These are phyloP conservation scores for Eurotiales sp. DNA, from an alignment of 2,329 filamentous ascomycete genomes.

Conservation along the genomic window DNA sequence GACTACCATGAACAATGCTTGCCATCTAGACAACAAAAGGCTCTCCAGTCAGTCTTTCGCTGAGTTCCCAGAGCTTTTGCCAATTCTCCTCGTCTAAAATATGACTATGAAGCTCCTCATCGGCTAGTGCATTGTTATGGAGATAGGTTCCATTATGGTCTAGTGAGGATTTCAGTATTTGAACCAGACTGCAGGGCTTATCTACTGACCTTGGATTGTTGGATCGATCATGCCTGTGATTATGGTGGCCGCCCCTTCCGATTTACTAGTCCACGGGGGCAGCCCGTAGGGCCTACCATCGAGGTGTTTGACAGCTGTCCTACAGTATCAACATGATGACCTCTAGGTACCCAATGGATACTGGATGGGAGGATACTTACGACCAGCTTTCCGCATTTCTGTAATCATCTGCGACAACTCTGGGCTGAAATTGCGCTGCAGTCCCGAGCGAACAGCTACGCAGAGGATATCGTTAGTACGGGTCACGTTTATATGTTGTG, in stretches of 20 bases:
- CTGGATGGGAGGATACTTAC: background rate
- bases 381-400: background rate
- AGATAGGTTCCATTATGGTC: conserved; percentile 17
- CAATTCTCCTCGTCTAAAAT: conserved; percentile 21
- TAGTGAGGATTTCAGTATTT: background rate
- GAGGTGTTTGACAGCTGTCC: conserved; percentile 10
- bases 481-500: too few relatives aligned
- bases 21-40: too few relatives aligned
- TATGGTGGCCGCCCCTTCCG: conserved; percentile 22
- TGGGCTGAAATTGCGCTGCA: background rate
- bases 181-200: too few relatives aligned
- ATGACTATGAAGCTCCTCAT: conserved; percentile 25
- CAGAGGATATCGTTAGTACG: background rate
- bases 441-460: background rate
- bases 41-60: conserved; percentile 23
- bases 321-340: background rate
- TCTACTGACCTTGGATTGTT: conserved; percentile 19
- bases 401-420: background rate
- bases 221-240: conserved; percentile 24
- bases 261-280: conserved; percentile 19
- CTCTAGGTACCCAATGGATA: background rate
- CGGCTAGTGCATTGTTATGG: conserved; percentile 19
- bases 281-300: conserved; percentile 18
- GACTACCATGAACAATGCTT: too few relatives aligned
- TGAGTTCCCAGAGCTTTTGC: conserved; percentile 28